Conservation (phyloP, 2,329 filamentous ascomycete species). For the Chaetomium sp. region DNA sequence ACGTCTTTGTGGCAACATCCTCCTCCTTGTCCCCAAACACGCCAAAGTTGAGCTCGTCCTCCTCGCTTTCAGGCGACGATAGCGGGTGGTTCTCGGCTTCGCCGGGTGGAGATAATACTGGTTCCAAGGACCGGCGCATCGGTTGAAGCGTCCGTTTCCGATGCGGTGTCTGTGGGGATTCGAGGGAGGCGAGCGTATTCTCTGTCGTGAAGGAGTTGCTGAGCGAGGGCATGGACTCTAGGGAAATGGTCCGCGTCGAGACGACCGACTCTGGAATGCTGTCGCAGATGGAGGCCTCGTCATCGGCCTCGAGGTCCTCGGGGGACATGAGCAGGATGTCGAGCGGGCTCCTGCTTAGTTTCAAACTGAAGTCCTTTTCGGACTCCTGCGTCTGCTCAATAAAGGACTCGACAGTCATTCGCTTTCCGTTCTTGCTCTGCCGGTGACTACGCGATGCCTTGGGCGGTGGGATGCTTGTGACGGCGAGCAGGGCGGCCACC, state of each 20-base stretch:
- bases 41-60: conserved; percentile 44
- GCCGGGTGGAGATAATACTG: conserved; percentile 50
- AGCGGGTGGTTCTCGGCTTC: conserved; percentile 47
- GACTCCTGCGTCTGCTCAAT: conserved; percentile 47
- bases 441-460: conserved; percentile 32
- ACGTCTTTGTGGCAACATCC: conserved; percentile 27
- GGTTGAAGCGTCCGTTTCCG: conserved; percentile 37
- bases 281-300: conserved; percentile 40
- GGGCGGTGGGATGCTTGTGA: conserved; percentile 53
- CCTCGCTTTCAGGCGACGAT: conserved; percentile 32
- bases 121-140: conserved; percentile 46
- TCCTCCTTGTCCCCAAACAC: conserved; percentile 32
- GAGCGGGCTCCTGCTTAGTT: conserved; percentile 48
- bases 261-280: conserved; percentile 46
- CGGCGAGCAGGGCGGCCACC: conserved; percentile 53
- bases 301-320: conserved; percentile 48
- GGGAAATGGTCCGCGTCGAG: conserved; percentile 50
- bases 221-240: conserved; percentile 56
- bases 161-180: conserved; percentile 40
- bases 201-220: conserved; percentile 49
- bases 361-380: conserved; percentile 53
- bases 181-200: conserved; percentile 41
- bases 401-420: conserved; percentile 51
- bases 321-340: conserved; percentile 55
- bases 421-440: conserved; percentile 27